Evolutionary conservation across 352 stramenopile genomes (phyloP).

Genomic region (Phytophthora fragariae): DNA sequence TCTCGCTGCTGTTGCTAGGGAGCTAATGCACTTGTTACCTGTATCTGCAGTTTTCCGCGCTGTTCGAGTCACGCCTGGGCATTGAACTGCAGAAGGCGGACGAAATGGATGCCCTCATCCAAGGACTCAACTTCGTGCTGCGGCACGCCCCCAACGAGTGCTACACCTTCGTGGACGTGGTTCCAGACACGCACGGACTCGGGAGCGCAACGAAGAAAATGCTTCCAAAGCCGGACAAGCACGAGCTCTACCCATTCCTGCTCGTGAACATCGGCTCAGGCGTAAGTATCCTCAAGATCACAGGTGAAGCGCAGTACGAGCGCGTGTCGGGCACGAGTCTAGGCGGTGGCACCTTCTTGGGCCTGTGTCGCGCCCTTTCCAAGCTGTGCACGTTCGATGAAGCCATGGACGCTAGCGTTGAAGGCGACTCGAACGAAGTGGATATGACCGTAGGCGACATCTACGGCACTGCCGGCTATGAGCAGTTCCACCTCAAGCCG

Average conservation of each 20-base stretch:
- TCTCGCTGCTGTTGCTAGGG: too few relatives aligned
- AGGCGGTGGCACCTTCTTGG: slow-evolving; percentile 98
- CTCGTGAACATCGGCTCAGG: slow-evolving; percentile 98
- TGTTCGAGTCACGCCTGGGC: slow-evolving; percentile 92
- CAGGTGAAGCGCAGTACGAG: slow-evolving; percentile 91
- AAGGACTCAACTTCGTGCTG: slow-evolving; percentile 97
- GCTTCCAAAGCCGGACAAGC: slow-evolving; percentile 58
- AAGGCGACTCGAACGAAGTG: slow-evolving; percentile 77
- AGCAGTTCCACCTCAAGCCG: slow-evolving; percentile 87
- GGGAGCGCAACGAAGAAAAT: slow-evolving; percentile 69
- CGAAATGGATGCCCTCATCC: slow-evolving; percentile 97
- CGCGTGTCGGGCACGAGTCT: slow-evolving; percentile 97
- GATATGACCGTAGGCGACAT: slow-evolving; percentile 99
- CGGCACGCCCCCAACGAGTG: slow-evolving; percentile 94
- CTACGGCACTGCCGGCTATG: slow-evolving; percentile 93
- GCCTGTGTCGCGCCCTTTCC: slow-evolving; percentile 94
- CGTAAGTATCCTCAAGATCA: slow-evolving; percentile 96
- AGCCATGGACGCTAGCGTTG: slow-evolving; percentile 75
- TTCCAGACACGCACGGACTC: slow-evolving; percentile 64
- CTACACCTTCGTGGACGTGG: slow-evolving; percentile 94
- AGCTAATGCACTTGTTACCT: too few relatives aligned
- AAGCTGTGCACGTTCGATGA: slow-evolving; percentile 85
- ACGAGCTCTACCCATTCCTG: slow-evolving; percentile 94
- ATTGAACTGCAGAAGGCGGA: slow-evolving; percentile 95
- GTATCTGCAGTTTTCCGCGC: slow-evolving; percentile 53